phyloP scores from a whole-genome alignment of 352 stramenopile species.

The Globisporangium ultimum region DNA sequence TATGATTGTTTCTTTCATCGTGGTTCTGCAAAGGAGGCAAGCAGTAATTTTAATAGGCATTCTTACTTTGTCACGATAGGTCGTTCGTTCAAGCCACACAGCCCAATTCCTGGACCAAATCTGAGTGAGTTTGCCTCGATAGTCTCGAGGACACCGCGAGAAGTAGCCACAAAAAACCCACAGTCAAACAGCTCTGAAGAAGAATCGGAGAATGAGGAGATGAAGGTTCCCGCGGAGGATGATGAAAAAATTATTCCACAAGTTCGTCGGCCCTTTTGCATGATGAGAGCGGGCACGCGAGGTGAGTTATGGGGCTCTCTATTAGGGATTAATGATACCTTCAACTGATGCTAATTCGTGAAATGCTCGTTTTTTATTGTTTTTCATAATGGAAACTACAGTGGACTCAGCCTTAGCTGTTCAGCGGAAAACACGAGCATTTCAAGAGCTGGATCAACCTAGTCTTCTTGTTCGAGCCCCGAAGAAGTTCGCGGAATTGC shows the following conservation, averaged over 20 bases:
- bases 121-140: too few relatives aligned
- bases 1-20: too few relatives aligned
- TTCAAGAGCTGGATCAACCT: background rate
- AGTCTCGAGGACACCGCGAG: too few relatives aligned
- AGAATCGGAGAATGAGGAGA: background rate
- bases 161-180: background rate
- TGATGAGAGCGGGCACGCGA: constrained; percentile 31
- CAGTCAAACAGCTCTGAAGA: too few relatives aligned
- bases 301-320: constrained; percentile 12
- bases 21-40: too few relatives aligned
- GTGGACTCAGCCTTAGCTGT: constrained; percentile 4
- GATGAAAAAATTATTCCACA: constrained; percentile 7
- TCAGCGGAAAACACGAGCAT: constrained; percentile 4
- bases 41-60: too few relatives aligned
- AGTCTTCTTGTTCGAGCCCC: constrained; percentile 4
- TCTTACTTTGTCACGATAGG: too few relatives aligned
- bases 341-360: too few relatives aligned
- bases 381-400: background rate
- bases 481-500: constrained; percentile 14
- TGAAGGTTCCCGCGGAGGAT: background rate
- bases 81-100: too few relatives aligned
- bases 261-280: constrained; percentile 19
- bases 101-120: too few relatives aligned
- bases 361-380: background rate
- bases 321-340: background rate